phyloP scores from a whole-genome alignment of 805 yeast species.

The Scheffersomyces stipitis region DNA sequence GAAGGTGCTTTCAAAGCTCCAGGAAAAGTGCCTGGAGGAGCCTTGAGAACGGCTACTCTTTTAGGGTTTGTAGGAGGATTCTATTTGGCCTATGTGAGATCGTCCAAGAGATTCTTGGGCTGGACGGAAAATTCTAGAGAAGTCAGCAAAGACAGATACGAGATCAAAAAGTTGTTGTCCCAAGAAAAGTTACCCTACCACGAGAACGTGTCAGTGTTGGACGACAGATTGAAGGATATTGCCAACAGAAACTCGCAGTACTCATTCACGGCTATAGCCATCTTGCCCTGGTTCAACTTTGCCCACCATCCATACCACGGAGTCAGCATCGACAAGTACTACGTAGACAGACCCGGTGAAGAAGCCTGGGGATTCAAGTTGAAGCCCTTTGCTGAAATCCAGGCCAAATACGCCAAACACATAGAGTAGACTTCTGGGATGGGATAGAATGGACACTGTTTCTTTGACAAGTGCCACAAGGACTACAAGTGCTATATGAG shows the following conservation, averaged over 20 bases:
- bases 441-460: background rate
- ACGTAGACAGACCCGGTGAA: constrained; percentile 56
- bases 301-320: constrained; percentile 84
- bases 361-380: constrained; percentile 56
- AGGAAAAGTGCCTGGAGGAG: constrained; percentile 53
- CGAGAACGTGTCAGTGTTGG: constrained; percentile 50
- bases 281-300: constrained; percentile 81
- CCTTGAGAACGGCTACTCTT: constrained; percentile 57
- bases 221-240: constrained; percentile 68
- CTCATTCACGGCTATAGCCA: constrained; percentile 56
- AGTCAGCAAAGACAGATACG: constrained; percentile 69
- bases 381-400: constrained; percentile 52
- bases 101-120: constrained; percentile 76
- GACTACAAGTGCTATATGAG: no score
- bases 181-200: constrained; percentile 69
- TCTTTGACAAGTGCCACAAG: background rate
- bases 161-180: constrained; percentile 64
- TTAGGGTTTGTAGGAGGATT: constrained; percentile 77
- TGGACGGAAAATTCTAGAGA: constrained; percentile 70
- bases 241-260: constrained; percentile 78
- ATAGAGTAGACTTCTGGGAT: constrained; percentile 17
- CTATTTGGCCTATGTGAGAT: constrained; percentile 62
- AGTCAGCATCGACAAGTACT: constrained; percentile 49
- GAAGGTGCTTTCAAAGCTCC: constrained; percentile 44
- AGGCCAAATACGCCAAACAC: constrained; percentile 29